Percentiles rank a stretch among this genome's conserved stretches.
These are phyloP conservation scores for Zygoascus hellenicus DNA, from an alignment of 1,139 yeast species.

Conservation along the genomic window DNA sequence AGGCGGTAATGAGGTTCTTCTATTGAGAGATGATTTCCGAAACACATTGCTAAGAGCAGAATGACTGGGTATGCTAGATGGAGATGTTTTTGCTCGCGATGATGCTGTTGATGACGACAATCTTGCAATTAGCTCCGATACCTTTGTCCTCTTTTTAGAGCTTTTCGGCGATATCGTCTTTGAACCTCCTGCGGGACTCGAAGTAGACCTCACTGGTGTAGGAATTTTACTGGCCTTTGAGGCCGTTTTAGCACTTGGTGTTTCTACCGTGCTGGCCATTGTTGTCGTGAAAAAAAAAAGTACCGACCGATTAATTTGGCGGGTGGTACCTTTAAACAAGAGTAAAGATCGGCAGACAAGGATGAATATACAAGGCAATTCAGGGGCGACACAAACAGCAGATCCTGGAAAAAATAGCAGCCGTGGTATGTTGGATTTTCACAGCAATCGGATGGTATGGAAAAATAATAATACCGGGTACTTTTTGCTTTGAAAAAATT, in stretches of 20 bases:
- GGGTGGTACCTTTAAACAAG: neutral
- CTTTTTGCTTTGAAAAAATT: no score
- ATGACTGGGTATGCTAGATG: neutral
- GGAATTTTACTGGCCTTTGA: constrained; percentile 5
- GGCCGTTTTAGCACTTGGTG: no score
- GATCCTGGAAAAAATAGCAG: no score
- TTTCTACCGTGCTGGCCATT: no score
- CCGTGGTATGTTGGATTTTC: no score
- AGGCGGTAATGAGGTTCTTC: constrained; percentile 1
- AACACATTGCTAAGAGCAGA: neutral
- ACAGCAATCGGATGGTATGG: no score
- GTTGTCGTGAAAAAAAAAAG: no score
- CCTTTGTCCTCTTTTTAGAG: constrained; percentile 22
- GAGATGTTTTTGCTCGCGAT: constrained; percentile 25
- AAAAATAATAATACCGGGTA: no score
- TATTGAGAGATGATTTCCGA: neutral
- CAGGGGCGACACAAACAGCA: neutral
- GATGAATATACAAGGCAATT: neutral
- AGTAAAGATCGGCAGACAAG: neutral
- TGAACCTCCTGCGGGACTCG: neutral
- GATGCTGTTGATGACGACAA: constrained; percentile 28
- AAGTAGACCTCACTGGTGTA: neutral
- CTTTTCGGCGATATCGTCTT: constrained; percentile 5
- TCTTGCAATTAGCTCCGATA: constrained; percentile 27
- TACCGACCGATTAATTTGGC: no score